Conservation (phyloP, 1,284 basidiomycete genomes). For the Phlebopus sp. region DNA sequence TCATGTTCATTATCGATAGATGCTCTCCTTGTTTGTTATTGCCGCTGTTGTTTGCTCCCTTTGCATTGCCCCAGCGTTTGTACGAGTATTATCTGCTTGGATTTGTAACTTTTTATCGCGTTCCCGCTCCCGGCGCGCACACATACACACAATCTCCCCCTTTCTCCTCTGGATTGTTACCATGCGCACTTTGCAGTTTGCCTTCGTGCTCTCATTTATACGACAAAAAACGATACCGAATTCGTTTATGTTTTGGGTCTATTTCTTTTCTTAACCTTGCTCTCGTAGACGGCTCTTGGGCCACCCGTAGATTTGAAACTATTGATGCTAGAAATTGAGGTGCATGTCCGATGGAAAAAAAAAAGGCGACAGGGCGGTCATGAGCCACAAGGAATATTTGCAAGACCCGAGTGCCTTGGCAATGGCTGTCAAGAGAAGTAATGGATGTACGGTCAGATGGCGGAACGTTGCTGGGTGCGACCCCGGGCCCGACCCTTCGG, state of each 20-base stretch:
- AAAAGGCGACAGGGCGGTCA: too few species aligned
- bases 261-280: not conserved
- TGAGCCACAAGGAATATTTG: too few species aligned
- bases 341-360: too few species aligned
- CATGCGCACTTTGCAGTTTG: not conserved
- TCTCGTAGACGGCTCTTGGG: not conserved
- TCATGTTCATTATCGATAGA: slow-evolving; percentile 8
- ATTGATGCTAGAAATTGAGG: not conserved
- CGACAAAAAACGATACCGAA: not conserved
- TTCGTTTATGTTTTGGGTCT: not conserved
- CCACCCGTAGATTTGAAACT: not conserved
- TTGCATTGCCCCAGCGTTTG: slow-evolving; percentile 4
- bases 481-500: too few species aligned
- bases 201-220: not conserved
- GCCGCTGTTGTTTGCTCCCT: not conserved
- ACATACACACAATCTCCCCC: not conserved
- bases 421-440: too few species aligned
- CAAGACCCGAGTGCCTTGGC: too few species aligned
- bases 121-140: not conserved
- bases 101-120: slow-evolving; percentile 1
- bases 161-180: not conserved
- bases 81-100: slow-evolving; percentile 5
- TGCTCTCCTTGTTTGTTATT: slow-evolving; percentile 8
- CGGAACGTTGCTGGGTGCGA: too few species aligned
- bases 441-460: too few species aligned